Base-by-base conservation (phyloP, 1,284 basidiomycete species). In the Pholiota adiposa region DNA sequence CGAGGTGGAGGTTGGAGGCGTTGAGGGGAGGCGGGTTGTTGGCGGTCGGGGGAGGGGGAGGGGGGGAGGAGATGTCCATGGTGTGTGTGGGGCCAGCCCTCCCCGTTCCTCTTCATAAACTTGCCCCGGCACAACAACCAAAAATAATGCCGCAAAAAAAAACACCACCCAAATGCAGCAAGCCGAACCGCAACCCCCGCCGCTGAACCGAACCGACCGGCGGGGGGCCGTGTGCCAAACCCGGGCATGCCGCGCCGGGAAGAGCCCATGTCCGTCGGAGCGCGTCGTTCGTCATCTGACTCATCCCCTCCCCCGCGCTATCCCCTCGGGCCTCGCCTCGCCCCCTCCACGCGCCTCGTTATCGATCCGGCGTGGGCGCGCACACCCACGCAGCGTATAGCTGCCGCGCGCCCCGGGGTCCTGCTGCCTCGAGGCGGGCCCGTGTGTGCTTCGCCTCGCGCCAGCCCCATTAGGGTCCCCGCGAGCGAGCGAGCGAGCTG, bases 1-100 rank as follows among this genome's bases (percentile, higher is more conserved):
- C 85, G 66, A 89, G 84, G 60, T 83, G 79, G 1, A 83, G 73
- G 63, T 73, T 67, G 51, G 70, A 64, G 54, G 46, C 34, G 49
- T 19, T 21, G 43, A 29, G n/a, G n/a, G n/a, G n/a, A n/a, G n/a
- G n/a, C n/a, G 14, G 40, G 49, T 11, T n/a, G n/a, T n/a, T n/a
- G 48, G 34, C 38, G 58, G 33, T 9, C 43, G 21, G 38, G 41
- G 25, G 50, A 21, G 61, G 8, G 44, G 6, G 40, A 18, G 29
- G 19, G 54, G 43, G 49, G n/a, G 49, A 34, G 40, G 46, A n/a
- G 48, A 46, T 29, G 16, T 51, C 48, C 21, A 54, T 27, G 38
- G 23, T 23, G 19, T 11, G 51, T 4, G 4, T 14, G 25, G 19
- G 23, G n/a, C 27, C 25, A 21, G 29, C 29, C 25, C 23, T 27